Evolutionary conservation across 1,139 yeast species (phyloP).

Genomic region (Kurtzmaniella quercitrusa): DNA sequence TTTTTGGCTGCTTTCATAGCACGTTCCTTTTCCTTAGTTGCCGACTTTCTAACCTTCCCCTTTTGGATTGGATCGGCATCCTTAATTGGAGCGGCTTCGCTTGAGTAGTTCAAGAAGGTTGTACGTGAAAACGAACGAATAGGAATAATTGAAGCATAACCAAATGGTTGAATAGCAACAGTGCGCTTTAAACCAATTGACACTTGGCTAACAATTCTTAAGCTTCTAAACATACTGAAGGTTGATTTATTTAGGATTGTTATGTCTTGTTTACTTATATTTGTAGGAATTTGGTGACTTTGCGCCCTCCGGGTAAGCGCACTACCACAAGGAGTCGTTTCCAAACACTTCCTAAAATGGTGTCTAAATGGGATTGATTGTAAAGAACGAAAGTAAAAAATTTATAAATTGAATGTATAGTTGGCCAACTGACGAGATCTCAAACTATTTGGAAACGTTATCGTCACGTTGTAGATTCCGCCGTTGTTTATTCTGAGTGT

Average conservation of each 20-base stretch:
- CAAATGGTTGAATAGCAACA: neutral
- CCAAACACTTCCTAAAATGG: neutral
- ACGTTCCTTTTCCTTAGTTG: slow-evolving; percentile 17
- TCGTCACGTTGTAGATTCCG: neutral
- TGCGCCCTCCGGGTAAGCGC: neutral
- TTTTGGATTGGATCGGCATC: neutral
- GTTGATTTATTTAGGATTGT: neutral
- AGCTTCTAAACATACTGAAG: neutral
- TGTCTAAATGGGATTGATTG: neutral
- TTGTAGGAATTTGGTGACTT: neutral
- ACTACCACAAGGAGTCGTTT: neutral
- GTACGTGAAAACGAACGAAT: neutral
- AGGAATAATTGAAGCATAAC: neutral
- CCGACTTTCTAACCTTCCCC: slow-evolving; percentile 11
- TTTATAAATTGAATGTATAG: neutral
- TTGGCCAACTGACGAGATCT: neutral
- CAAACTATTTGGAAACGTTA: neutral
- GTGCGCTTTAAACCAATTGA: neutral
- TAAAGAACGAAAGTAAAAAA: neutral
- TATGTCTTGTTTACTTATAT: neutral
- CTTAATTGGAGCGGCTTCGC: neutral
- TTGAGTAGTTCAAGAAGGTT: neutral
- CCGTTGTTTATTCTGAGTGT: too few relatives aligned
- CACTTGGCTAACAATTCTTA: neutral
- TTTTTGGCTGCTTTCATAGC: slow-evolving; percentile 16